These are phyloP conservation scores for Choricystis sp. DNA, from an alignment of 139 green algal genomes.

Conservation along the genomic window DNA sequence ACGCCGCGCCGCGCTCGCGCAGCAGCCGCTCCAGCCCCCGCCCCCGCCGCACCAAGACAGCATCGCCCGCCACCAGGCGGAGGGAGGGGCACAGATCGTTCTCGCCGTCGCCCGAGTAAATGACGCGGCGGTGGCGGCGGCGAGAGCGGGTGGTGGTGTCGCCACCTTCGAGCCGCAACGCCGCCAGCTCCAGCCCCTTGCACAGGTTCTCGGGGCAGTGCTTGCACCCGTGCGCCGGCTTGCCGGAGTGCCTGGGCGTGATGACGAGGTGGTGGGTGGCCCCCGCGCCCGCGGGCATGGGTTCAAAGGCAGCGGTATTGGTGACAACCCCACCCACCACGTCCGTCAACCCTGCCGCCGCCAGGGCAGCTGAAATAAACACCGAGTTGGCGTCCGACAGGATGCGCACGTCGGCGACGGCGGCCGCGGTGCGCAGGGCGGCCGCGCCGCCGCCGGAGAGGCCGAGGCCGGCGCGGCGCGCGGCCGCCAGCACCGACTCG, in stretches of 20 bases:
- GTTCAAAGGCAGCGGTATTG: slow-evolving; percentile 41
- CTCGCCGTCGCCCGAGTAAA: slow-evolving; percentile 58
- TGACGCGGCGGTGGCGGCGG: slow-evolving; percentile 21
- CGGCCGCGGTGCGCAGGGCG: slow-evolving; percentile 9
- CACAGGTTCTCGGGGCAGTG: slow-evolving; percentile 64
- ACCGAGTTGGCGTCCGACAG: slow-evolving; percentile 57
- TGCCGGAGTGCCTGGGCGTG: slow-evolving; percentile 4
- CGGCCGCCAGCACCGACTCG: slow-evolving; percentile 33
- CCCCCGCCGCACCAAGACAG: slow-evolving; percentile 38
- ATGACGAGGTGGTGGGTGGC: slow-evolving; percentile 10
- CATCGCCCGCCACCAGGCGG: slow-evolving; percentile 35
- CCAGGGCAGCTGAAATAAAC: slow-evolving; percentile 60
- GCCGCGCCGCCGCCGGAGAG: slow-evolving; percentile 17
- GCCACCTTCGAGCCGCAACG: slow-evolving; percentile 8
- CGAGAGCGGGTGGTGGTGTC: neutral
- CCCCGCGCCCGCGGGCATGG: slow-evolving; percentile 1
- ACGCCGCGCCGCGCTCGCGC: neutral
- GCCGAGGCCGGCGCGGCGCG: slow-evolving; percentile 45
- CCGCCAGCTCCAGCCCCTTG: slow-evolving; percentile 55
- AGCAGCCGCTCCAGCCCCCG: neutral
- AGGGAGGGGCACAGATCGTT: slow-evolving; percentile 68
- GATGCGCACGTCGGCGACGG: slow-evolving; percentile 27
- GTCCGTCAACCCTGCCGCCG: slow-evolving; percentile 9
- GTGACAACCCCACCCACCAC: slow-evolving; percentile 29
- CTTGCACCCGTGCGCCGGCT: slow-evolving; percentile 33